phyloP scores from a whole-genome alignment of 2,329 filamentous ascomycete genomes.

The Nemania sp. region DNA sequence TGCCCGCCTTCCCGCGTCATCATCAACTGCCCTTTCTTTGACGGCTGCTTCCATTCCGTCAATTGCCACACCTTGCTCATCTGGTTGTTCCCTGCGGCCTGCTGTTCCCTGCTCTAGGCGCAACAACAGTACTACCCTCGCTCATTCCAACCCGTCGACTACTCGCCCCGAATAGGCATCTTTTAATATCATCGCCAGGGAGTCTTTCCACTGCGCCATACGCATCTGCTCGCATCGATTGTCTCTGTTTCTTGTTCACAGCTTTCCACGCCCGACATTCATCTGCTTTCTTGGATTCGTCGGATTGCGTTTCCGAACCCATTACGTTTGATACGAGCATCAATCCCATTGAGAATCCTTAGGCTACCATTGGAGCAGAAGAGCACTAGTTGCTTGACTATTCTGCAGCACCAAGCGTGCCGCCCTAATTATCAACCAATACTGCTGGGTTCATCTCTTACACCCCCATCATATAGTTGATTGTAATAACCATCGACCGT shows the following conservation, averaged over 20 bases:
- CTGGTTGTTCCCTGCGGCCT: slow-evolving; percentile 36
- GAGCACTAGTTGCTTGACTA: slow-evolving; percentile 43
- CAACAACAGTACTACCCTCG: slow-evolving; percentile 41
- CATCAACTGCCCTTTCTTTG: slow-evolving; percentile 30
- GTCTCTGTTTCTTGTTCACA: slow-evolving; percentile 51
- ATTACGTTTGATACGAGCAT: slow-evolving; percentile 52
- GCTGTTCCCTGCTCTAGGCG: slow-evolving; percentile 38
- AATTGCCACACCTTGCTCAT: slow-evolving; percentile 22
- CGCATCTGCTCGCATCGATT: slow-evolving; percentile 42
- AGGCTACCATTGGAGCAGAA: slow-evolving; percentile 38
- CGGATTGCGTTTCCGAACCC: slow-evolving; percentile 48
- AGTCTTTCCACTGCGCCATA: slow-evolving; percentile 35
- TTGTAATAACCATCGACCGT: slow-evolving; percentile 52
- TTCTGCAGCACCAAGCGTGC: slow-evolving; percentile 39
- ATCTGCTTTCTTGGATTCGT: slow-evolving; percentile 48
- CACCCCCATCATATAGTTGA: slow-evolving; percentile 45
- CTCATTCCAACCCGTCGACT: slow-evolving; percentile 46
- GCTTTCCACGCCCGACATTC: slow-evolving; percentile 45
- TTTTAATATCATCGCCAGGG: slow-evolving; percentile 46
- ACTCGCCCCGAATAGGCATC: slow-evolving; percentile 37
- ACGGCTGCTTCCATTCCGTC: slow-evolving; percentile 29
- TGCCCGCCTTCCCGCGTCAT: slow-evolving; percentile 31
- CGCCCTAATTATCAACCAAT: slow-evolving; percentile 44
- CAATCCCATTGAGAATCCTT: slow-evolving; percentile 42
- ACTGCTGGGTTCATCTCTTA: slow-evolving; percentile 37